These are phyloP conservation scores for Pichia gijzeniarum DNA, from an alignment of 805 yeast genomes.

Conservation along the genomic window DNA sequence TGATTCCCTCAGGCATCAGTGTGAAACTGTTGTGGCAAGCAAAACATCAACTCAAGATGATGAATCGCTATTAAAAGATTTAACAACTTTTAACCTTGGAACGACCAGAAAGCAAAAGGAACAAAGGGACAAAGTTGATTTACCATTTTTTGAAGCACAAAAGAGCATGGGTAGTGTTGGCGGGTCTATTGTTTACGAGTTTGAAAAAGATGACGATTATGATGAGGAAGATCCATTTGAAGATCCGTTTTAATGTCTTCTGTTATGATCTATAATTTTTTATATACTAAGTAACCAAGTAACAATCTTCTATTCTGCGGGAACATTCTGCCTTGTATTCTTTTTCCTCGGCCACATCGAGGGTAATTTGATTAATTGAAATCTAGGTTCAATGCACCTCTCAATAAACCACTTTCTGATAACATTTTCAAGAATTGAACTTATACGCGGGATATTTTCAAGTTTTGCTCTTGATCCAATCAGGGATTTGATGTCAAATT, in stretches of 20 bases:
- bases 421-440: constrained; percentile 75
- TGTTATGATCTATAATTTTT: neutral
- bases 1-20: constrained; percentile 40
- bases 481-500: constrained; percentile 79
- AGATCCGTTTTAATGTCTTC: constrained; percentile 49
- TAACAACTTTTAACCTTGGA: constrained; percentile 83
- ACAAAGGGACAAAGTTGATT: constrained; percentile 78
- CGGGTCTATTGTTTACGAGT: constrained; percentile 94
- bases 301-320: neutral
- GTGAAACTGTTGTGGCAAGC: constrained; percentile 23
- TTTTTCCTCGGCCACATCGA: constrained; percentile 77
- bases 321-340: constrained; percentile 39
- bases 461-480: constrained; percentile 90
- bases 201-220: constrained; percentile 94
- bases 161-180: constrained; percentile 58
- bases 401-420: constrained; percentile 87
- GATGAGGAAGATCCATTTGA: constrained; percentile 98
- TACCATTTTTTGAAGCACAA: constrained; percentile 92
- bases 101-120: constrained; percentile 68
- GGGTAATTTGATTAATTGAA: constrained; percentile 78
- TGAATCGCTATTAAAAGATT: constrained; percentile 51
- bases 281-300: too few species aligned
- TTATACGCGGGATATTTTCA: constrained; percentile 88
- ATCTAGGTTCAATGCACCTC: constrained; percentile 89
- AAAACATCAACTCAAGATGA: constrained; percentile 15